A percentile compares a stretch with the other conserved stretches of the same genome.
Evolutionary conservation across 2,329 filamentous ascomycete species (phyloP).

Genomic region (Basipetospora chlamydospora): DNA sequence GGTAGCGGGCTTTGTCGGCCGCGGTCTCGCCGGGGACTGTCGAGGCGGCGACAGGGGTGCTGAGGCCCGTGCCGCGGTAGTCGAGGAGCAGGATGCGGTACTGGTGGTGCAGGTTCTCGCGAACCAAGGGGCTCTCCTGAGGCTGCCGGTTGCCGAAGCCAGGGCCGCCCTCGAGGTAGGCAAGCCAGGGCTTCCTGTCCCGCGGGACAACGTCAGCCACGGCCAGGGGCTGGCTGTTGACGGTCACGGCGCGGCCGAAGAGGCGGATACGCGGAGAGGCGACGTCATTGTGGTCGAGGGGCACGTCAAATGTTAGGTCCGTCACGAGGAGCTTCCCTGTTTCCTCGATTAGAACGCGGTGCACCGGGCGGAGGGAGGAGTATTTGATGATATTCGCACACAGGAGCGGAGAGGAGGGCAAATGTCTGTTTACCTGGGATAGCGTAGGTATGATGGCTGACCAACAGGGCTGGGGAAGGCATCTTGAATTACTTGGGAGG

Average conservation of each 20-base stretch:
- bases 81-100: constrained; percentile 83
- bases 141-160: constrained; percentile 65
- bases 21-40: constrained; percentile 47
- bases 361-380: not conserved
- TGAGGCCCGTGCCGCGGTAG: constrained; percentile 78
- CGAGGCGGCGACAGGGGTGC: constrained; percentile 60
- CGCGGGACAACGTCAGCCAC: constrained; percentile 25
- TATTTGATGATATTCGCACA: not conserved
- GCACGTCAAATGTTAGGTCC: constrained; percentile 78
- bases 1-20: constrained; percentile 59
- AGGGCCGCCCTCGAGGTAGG: constrained; percentile 78
- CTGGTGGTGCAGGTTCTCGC: constrained; percentile 58
- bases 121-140: constrained; percentile 51
- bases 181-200: constrained; percentile 38
- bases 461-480: constrained; percentile 20
- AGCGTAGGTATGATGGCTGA: constrained; percentile 27
- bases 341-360: not conserved
- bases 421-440: constrained; percentile 14
- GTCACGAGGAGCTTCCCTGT: constrained; percentile 60
- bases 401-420: not conserved
- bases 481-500: not conserved
- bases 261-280: constrained; percentile 49
- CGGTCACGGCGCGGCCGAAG: constrained; percentile 62
- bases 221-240: constrained; percentile 48
- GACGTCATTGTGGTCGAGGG: constrained; percentile 58